A percentile compares a stretch with the other conserved stretches of the same genome.
These are phyloP conservation scores for Iberis pinnata DNA, from an alignment of 345 rosid genomes.

Conservation along the genomic window DNA sequence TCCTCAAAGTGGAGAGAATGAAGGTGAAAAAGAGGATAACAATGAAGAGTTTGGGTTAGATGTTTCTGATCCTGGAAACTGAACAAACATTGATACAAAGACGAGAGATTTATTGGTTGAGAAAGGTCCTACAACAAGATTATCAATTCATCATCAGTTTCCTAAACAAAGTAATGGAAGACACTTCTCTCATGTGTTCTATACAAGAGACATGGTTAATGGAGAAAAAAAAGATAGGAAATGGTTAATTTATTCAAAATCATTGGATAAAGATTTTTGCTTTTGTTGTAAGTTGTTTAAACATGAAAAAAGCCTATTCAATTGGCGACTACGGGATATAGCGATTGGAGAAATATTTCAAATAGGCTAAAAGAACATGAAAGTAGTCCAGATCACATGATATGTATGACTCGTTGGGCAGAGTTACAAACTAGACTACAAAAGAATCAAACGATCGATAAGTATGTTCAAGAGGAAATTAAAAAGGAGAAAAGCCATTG, in stretches of 20 bases:
- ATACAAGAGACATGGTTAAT: slow-evolving; percentile 2
- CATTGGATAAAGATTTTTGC: not conserved
- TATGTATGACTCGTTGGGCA: too few relatives aligned
- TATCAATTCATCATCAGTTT: not conserved
- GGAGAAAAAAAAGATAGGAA: not conserved
- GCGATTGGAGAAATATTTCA: slow-evolving; percentile 1
- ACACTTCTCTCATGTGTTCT: slow-evolving; percentile 1
- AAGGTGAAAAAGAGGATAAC: too few relatives aligned
- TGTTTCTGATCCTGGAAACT: not conserved
- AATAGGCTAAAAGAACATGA: not conserved
- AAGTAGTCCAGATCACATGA: too few relatives aligned
- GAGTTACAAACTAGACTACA: too few relatives aligned
- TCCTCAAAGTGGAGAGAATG: too few relatives aligned
- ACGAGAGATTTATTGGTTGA: slow-evolving; percentile 3
- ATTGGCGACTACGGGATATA: slow-evolving; percentile 9
- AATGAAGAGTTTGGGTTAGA: too few relatives aligned
- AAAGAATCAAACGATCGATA: too few relatives aligned
- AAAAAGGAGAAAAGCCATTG: too few relatives aligned
- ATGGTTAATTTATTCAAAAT: not conserved
- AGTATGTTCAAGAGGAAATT: too few relatives aligned
- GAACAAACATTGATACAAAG: not conserved
- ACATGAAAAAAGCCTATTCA: not conserved
- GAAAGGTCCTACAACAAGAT: not conserved
- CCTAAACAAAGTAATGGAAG: not conserved
- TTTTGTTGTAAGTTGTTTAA: slow-evolving; percentile 5